Evolutionary conservation across 306 rosid genomes (phyloP), one percentile per base, ranked within the genome.

Genomic region (Quercus glauca): DNA sequence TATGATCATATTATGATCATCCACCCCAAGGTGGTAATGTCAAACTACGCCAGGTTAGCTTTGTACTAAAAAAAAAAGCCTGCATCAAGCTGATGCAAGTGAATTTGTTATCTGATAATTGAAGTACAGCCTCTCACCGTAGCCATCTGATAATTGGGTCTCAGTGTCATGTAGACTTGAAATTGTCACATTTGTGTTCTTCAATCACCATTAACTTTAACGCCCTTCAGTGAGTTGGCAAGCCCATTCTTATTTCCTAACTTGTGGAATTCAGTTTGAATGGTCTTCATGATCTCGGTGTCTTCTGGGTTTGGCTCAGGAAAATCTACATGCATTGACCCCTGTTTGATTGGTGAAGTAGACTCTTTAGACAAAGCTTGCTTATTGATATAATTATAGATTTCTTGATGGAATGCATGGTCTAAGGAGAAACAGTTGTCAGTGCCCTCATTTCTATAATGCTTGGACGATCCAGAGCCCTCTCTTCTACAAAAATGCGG

Each of bases 401-500:
- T 92, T 73, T 93, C 88, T 84, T 93, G 98, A 81, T 95, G 99
- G 88, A 85, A 93, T 20, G 76, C 63, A 56, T 89, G 89, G 64
- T 95, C 90, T 4, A 86, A 79, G 68, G 94, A 90, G 94, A 93
- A 95, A 78, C 98, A 91, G 65, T 83, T 89, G 41, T 85, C 92
- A 25, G 78, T 65, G 26, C 28, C 80, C 61, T 77, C 89, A 21
- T 84, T 81, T 11, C 63, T 77, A 13, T 75, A 37, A 56, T 86
- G 90, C 43, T 83, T 83, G 11, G 98, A 93, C 53, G 97, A 93
- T 52, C 88, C 91, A 0, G 98, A 95, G 59, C 83, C 90, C 79
- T 83, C 97, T 77, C 79, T 91, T 78, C 86, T 85, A 82, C 98
- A 93, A 63, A 95, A 95, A 83, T 91, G 98, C 53, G 99, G 99